A percentile compares a stretch with the other conserved stretches of the same genome.
phyloP scores from a whole-genome alignment of 192 early-diverging fungal species.

The Coemansia sp. region DNA sequence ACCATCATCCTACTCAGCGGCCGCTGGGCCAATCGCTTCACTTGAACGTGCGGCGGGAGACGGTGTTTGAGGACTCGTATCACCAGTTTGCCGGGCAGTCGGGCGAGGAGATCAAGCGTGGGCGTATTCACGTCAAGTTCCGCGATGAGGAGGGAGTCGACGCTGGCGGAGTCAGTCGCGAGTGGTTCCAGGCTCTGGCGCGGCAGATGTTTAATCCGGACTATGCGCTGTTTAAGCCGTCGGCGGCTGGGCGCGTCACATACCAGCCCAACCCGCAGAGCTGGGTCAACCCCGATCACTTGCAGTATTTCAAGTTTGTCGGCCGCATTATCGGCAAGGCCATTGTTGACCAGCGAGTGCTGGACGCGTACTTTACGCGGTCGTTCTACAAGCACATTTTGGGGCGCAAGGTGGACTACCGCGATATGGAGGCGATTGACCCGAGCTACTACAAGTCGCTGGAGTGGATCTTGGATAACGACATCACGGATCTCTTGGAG shows the following conservation, averaged over 20 bases:
- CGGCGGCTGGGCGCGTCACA: constrained; percentile 91
- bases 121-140: constrained; percentile 90
- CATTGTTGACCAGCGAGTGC: constrained; percentile 91
- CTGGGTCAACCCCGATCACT: constrained; percentile 88
- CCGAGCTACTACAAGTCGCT: constrained; percentile 95
- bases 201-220: constrained; percentile 98
- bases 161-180: constrained; percentile 94
- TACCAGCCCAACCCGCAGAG: constrained; percentile 97
- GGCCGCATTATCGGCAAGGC: constrained; percentile 98
- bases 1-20: not conserved
- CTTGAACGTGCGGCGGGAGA: constrained; percentile 87
- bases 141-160: constrained; percentile 97
- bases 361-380: constrained; percentile 97
- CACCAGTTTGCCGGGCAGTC: constrained; percentile 85
- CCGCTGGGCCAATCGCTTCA: constrained; percentile 61
- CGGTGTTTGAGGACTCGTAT: constrained; percentile 97
- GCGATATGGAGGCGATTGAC: constrained; percentile 97
- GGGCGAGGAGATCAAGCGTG: constrained; percentile 92
- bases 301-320: constrained; percentile 96
- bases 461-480: constrained; percentile 97
- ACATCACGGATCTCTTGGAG: constrained; percentile 93
- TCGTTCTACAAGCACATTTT: constrained; percentile 99
- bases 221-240: constrained; percentile 96
- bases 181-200: constrained; percentile 97
- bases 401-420: constrained; percentile 87